Conservation (phyloP, 176 grass and related monocot species). For the Cenchrus purpureus region DNA sequence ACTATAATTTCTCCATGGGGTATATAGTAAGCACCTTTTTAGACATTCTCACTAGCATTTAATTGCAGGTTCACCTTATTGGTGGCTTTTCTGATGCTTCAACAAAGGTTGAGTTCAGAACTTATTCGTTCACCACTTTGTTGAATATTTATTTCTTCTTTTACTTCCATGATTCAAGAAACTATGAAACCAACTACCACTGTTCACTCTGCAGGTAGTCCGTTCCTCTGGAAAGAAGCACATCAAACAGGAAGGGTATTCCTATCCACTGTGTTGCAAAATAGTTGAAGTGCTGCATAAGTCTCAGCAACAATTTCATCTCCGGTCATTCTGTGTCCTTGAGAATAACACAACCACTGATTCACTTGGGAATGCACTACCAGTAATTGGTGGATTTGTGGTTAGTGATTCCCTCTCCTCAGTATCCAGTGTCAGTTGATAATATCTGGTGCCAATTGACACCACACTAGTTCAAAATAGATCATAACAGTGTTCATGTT, state of each 20-base stretch:
- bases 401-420: conserved; percentile 48
- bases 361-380: conserved; percentile 63
- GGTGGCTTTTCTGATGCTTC: conserved; percentile 82
- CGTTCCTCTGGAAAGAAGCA: conserved; percentile 45
- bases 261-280: conserved; percentile 78
- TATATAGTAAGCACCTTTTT: conserved; percentile 31
- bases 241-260: conserved; percentile 62
- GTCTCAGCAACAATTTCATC: conserved; percentile 62
- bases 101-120: conserved; percentile 55
- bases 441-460: conserved; percentile 16
- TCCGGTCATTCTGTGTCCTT: conserved; percentile 72
- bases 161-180: neutral
- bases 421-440: conserved; percentile 31
- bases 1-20: conserved; percentile 17
- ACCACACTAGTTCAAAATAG: neutral
- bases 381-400: conserved; percentile 75
- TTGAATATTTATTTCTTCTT: conserved; percentile 16
- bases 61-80: conserved; percentile 76
- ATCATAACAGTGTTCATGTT: neutral
- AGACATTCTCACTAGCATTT: conserved; percentile 41
- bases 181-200: conserved; percentile 19
- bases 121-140: conserved; percentile 8
- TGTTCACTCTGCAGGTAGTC: conserved; percentile 42
- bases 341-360: conserved; percentile 71
- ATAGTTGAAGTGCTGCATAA: conserved; percentile 69